Evolutionary conservation across 2,329 filamentous ascomycete species (phyloP).

Genomic region (Fusarium compactum): DNA sequence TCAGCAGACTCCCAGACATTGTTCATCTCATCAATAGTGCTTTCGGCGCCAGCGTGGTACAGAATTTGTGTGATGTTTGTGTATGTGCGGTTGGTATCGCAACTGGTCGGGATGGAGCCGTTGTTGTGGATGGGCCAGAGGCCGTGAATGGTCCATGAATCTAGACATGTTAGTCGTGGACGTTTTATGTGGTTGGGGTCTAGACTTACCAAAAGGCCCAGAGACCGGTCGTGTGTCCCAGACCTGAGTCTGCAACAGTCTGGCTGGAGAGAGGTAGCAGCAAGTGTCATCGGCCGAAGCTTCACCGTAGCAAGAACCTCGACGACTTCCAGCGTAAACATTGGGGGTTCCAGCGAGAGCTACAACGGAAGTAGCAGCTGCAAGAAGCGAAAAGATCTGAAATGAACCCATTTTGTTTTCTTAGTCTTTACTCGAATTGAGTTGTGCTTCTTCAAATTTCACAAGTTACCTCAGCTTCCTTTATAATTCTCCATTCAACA

Average conservation of each 20-base stretch:
- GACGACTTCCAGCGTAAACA: constrained; percentile 2
- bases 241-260: constrained; percentile 20
- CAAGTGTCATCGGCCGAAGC: neutral
- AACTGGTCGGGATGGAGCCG: constrained; percentile 13
- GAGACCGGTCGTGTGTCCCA: constrained; percentile 22
- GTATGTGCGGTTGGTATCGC: constrained; percentile 30
- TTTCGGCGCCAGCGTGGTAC: constrained; percentile 16
- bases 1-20: constrained; percentile 6
- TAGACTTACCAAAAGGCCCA: constrained; percentile 7
- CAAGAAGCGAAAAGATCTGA: constrained; percentile 9
- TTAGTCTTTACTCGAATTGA: neutral
- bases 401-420: constrained; percentile 7
- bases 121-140: constrained; percentile 18
- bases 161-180: neutral
- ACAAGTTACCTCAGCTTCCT: neutral
- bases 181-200: rapidly evolving
- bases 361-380: constrained; percentile 17
- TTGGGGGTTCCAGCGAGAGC: constrained; percentile 24
- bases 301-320: constrained; percentile 8
- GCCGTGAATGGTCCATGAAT: constrained; percentile 22
- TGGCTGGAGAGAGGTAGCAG: constrained; percentile 20
- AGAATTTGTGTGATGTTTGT: constrained; percentile 30
- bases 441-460: neutral
- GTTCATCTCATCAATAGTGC: constrained; percentile 9
- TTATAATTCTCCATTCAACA: constrained; percentile 8